These are phyloP conservation scores for Sporothrix dimorphospora DNA, from an alignment of 2,329 filamentous ascomycete genomes.

Conservation along the genomic window DNA sequence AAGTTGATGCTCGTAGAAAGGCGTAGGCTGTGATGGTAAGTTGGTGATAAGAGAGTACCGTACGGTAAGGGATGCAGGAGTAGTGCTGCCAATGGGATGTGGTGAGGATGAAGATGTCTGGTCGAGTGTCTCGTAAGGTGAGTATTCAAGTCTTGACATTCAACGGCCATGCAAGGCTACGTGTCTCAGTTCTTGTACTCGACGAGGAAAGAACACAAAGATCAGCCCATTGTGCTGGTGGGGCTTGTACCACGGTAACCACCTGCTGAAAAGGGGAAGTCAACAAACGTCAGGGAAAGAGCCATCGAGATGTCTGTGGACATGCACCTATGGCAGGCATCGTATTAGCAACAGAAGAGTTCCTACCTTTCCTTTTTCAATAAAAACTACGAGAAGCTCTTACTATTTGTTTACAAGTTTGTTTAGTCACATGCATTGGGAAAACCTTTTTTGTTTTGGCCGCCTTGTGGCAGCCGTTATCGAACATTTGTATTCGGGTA, in stretches of 20 bases:
- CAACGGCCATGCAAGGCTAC: background rate
- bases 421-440: background rate
- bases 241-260: background rate
- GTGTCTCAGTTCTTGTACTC: background rate
- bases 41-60: background rate
- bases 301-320: background rate
- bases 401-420: background rate
- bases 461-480: background rate
- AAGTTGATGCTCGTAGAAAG: background rate
- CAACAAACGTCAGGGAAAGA: background rate
- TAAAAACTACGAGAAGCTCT: background rate
- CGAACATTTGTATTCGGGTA: background rate
- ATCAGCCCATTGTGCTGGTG: conserved; percentile 9
- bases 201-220: conserved; percentile 21
- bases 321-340: background rate
- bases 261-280: background rate
- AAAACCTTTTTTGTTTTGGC: background rate
- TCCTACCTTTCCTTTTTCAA: background rate
- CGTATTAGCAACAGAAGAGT: background rate
- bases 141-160: background rate
- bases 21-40: background rate
- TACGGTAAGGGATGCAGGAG: background rate
- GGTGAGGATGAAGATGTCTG: background rate
- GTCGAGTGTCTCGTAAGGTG: background rate
- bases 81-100: background rate